A percentile compares a stretch with the other conserved stretches of the same genome.
Conservation (phyloP, 192 early-diverging fungal genomes). For the Chytriomyces confervae region DNA sequence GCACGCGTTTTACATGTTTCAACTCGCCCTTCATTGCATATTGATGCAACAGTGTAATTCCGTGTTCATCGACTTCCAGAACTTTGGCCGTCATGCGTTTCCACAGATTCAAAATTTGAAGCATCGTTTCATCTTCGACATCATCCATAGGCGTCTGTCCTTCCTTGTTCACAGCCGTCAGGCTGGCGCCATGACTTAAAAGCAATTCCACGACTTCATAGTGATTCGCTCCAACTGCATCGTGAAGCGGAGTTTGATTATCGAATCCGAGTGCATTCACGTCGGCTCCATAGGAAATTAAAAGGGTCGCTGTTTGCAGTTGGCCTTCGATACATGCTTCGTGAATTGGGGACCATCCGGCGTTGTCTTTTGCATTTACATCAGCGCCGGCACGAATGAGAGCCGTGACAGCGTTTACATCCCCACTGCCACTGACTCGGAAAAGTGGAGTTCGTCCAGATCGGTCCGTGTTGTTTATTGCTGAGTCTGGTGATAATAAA, state of each 20-base stretch:
- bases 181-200: slow-evolving; percentile 53
- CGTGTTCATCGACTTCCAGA: slow-evolving; percentile 39
- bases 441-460: slow-evolving; percentile 57
- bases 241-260: slow-evolving; percentile 65
- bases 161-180: slow-evolving; percentile 50
- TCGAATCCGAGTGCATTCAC: slow-evolving; percentile 55
- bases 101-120: slow-evolving; percentile 50
- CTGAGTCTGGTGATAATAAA: slow-evolving; percentile 17
- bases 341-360: slow-evolving; percentile 64
- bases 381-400: slow-evolving; percentile 59
- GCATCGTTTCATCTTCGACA: slow-evolving; percentile 42
- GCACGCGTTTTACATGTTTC: slow-evolving; percentile 28
- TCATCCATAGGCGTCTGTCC: slow-evolving; percentile 52
- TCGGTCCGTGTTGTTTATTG: slow-evolving; percentile 51
- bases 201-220: slow-evolving; percentile 55
- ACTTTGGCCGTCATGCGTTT: slow-evolving; percentile 44
- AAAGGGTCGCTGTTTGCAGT: slow-evolving; percentile 41
- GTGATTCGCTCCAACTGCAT: slow-evolving; percentile 56
- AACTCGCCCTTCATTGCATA: slow-evolving; percentile 44
- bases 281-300: slow-evolving; percentile 59
- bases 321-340: slow-evolving; percentile 60
- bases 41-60: slow-evolving; percentile 52
- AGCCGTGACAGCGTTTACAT: slow-evolving; percentile 42
- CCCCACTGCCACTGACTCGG: slow-evolving; percentile 46
- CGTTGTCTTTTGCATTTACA: slow-evolving; percentile 57